Evolutionary conservation across 1,284 basidiomycete genomes (phyloP).

Genomic region (Cystobasidiaceae sp.): DNA sequence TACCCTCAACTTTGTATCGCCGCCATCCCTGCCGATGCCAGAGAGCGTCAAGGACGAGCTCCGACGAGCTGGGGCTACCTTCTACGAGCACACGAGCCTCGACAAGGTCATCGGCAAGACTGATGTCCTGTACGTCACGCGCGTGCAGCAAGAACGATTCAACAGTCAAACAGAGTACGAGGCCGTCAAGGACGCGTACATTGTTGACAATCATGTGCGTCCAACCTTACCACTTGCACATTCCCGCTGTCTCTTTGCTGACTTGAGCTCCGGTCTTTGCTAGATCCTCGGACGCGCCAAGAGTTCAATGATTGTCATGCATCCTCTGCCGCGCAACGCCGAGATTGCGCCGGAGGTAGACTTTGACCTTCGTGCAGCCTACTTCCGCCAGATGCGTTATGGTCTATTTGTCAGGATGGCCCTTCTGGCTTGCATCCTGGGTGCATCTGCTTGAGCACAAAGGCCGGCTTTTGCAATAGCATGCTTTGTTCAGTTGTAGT

Average conservation of each 20-base stretch:
- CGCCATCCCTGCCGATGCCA: slow-evolving; percentile 86
- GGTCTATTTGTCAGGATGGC: slow-evolving; percentile 75
- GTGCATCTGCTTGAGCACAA: not conserved
- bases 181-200: slow-evolving; percentile 84
- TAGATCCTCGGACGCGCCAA: slow-evolving; percentile 48
- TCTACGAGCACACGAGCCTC: slow-evolving; percentile 74
- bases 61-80: slow-evolving; percentile 71
- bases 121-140: slow-evolving; percentile 96
- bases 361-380: slow-evolving; percentile 91
- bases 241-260: not conserved
- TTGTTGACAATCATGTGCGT: slow-evolving; percentile 84
- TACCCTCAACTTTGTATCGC: slow-evolving; percentile 92
- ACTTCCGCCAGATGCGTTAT: slow-evolving; percentile 98
- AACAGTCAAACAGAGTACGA: slow-evolving; percentile 75
- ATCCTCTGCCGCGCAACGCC: slow-evolving; percentile 89
- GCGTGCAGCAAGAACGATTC: slow-evolving; percentile 95
- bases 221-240: not conserved
- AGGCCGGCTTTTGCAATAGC: not conserved
- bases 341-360: slow-evolving; percentile 99
- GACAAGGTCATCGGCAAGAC: slow-evolving; percentile 86
- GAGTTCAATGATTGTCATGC: slow-evolving; percentile 97
- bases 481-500: no score
- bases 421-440: slow-evolving; percentile 28
- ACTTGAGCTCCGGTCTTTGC: not conserved
- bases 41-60: slow-evolving; percentile 74